phyloP scores from a whole-genome alignment of 2,329 filamentous ascomycete genomes.

The Alternaria triticina region DNA sequence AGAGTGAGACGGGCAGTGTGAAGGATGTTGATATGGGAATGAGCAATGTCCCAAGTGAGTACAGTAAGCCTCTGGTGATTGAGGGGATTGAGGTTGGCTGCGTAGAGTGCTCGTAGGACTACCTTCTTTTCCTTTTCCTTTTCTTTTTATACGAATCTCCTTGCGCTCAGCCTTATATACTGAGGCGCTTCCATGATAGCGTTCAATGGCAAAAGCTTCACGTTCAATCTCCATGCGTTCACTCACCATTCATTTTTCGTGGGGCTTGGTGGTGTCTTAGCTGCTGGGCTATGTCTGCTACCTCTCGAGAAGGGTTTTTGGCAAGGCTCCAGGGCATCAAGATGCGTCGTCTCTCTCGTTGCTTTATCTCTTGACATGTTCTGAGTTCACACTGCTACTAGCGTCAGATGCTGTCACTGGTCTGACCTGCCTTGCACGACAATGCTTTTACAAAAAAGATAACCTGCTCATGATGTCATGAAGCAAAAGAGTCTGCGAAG shows the following conservation, averaged over 20 bases:
- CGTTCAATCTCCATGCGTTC: not conserved
- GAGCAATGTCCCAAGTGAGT: conserved; percentile 16
- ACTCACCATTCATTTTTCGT: not conserved
- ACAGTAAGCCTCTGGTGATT: conserved; percentile 22
- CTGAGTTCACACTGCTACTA: not conserved
- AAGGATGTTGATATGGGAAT: conserved; percentile 10
- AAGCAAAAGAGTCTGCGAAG: not conserved
- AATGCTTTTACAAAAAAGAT: not conserved
- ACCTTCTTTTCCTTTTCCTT: not conserved
- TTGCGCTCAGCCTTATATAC: not conserved
- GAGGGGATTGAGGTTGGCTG: conserved; percentile 21
- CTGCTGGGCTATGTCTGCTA: not conserved
- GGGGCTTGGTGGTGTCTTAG: not conserved
- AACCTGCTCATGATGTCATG: not conserved
- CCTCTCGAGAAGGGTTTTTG: not conserved
- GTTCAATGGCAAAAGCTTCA: not conserved
- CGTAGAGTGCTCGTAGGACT: conserved; percentile 4
- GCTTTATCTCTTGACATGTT: not conserved
- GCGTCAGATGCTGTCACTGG: not conserved
- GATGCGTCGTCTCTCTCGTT: not conserved
- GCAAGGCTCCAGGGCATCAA: not conserved
- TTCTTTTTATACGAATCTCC: not conserved
- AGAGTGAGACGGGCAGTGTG: conserved; percentile 17
- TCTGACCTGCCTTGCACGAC: not conserved
- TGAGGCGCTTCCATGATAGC: not conserved